Percentiles rank a stretch among this genome's conserved stretches.
Evolutionary conservation across 2,329 filamentous ascomycete species (phyloP).

Genomic region (Mariannaea sp.): DNA sequence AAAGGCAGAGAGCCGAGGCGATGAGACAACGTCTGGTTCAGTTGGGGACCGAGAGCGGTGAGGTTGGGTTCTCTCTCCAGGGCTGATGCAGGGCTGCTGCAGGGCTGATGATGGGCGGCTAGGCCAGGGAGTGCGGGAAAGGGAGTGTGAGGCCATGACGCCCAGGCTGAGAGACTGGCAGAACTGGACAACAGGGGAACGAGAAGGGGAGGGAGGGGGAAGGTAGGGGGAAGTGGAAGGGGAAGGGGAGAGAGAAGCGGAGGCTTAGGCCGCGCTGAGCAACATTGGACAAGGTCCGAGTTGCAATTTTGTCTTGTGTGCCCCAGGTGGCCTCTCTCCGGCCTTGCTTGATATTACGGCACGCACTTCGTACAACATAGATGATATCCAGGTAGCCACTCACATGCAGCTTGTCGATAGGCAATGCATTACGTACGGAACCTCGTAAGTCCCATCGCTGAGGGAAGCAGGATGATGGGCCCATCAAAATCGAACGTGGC

Average conservation of each 20-base stretch:
- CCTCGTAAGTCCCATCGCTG: not conserved
- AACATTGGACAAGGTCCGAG: slow-evolving; percentile 4
- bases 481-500: slow-evolving; percentile 2
- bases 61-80: slow-evolving; percentile 67
- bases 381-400: slow-evolving; percentile 8
- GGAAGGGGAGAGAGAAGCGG: not conserved
- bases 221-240: not conserved
- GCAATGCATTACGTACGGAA: slow-evolving; percentile 9
- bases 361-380: not conserved
- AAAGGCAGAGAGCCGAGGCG: slow-evolving; percentile 57
- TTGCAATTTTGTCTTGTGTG: slow-evolving; percentile 1
- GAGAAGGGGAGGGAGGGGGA: not conserved
- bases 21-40: slow-evolving; percentile 68
- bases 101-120: slow-evolving; percentile 28
- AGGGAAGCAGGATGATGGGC: not conserved
- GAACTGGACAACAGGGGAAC: not conserved
- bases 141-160: not conserved
- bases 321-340: not conserved
- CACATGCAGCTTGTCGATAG: slow-evolving; percentile 13
- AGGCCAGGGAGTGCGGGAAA: not conserved
- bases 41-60: slow-evolving; percentile 63
- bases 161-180: not conserved
- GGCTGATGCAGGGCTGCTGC: too few relatives aligned
- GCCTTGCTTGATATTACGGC: not conserved
- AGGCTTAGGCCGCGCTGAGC: slow-evolving; percentile 7